A percentile compares a stretch with the other conserved stretches of the same genome.
Evolutionary conservation across 1,284 basidiomycete species (phyloP).

Genomic region (Fistulina hepatica): DNA sequence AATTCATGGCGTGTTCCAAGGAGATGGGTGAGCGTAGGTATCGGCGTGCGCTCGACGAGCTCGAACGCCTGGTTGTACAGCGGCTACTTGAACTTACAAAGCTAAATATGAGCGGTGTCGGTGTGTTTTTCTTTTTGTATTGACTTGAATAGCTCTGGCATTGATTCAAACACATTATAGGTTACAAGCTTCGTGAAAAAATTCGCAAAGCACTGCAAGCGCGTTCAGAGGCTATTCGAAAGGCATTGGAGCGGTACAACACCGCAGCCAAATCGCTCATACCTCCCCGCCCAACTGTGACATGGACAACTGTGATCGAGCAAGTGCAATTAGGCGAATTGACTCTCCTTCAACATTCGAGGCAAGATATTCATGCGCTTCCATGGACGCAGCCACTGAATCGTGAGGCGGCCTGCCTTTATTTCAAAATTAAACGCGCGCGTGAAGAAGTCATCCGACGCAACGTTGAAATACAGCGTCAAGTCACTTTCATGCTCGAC

Average conservation of each 20-base stretch:
- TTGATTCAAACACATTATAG: background rate
- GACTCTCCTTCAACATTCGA: background rate
- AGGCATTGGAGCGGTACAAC: background rate
- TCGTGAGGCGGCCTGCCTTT: background rate
- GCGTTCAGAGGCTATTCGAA: background rate
- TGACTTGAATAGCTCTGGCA: background rate
- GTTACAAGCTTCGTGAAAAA: background rate
- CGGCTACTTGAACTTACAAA: slow-evolving; percentile 17
- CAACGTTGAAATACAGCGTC: slow-evolving; percentile 8
- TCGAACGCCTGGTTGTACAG: slow-evolving; percentile 16
- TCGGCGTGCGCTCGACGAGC: slow-evolving; percentile 13
- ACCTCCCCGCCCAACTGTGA: background rate
- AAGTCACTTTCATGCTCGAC: slow-evolving; percentile 6
- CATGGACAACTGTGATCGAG: background rate
- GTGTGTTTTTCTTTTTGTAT: slow-evolving; percentile 7
- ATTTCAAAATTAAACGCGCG: slow-evolving; percentile 4
- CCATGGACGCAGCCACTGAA: background rate
- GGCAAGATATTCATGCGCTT: background rate
- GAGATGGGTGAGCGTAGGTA: slow-evolving; percentile 11
- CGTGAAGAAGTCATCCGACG: slow-evolving; percentile 7
- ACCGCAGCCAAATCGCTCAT: background rate
- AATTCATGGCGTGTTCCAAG: slow-evolving; percentile 5
- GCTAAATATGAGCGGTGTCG: slow-evolving; percentile 12
- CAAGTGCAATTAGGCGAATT: background rate
- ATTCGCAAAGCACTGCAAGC: background rate